Conservation (phyloP, 768 basidiomycete species). For the Tylopilus subfusipes region DNA sequence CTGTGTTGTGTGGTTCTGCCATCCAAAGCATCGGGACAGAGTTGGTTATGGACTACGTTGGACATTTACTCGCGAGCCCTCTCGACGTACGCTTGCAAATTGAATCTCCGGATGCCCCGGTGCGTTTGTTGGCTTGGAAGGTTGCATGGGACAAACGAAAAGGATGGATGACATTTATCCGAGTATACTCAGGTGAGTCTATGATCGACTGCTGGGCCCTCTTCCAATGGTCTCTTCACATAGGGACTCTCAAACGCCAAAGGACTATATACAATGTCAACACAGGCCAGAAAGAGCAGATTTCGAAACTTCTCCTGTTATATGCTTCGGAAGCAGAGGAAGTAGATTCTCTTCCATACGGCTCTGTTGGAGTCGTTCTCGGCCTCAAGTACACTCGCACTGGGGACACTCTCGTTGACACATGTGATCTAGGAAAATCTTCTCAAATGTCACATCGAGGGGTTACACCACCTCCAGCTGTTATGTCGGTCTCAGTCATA, state of each 20-base stretch:
- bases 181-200: conserved; percentile 77
- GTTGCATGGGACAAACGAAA: conserved; percentile 78
- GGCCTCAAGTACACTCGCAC: conserved; percentile 83
- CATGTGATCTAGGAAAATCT: conserved; percentile 36
- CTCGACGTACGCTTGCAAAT: conserved; percentile 53
- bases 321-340: conserved; percentile 77
- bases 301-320: conserved; percentile 70
- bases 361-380: conserved; percentile 80
- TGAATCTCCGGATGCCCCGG: conserved; percentile 44
- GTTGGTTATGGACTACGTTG: conserved; percentile 75
- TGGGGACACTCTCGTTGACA: conserved; percentile 76
- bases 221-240: conserved; percentile 2
- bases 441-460: conserved; percentile 48
- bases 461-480: conserved; percentile 75
- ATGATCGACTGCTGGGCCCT: background rate
- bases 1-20: conserved; percentile 82
- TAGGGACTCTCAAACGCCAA: conserved; percentile 65
- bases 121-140: conserved; percentile 81
- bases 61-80: conserved; percentile 76
- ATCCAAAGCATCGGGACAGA: conserved; percentile 79
- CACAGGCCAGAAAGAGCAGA: conserved; percentile 66
- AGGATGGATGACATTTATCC: conserved; percentile 93
- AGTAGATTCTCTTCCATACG: conserved; percentile 75
- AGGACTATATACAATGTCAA: conserved; percentile 60
- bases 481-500: conserved; percentile 80